Percentiles rank a stretch among this genome's conserved stretches.
phyloP scores from a whole-genome alignment of 2,329 filamentous ascomycete genomes.

The Pyrenophora tritici-repentis region DNA sequence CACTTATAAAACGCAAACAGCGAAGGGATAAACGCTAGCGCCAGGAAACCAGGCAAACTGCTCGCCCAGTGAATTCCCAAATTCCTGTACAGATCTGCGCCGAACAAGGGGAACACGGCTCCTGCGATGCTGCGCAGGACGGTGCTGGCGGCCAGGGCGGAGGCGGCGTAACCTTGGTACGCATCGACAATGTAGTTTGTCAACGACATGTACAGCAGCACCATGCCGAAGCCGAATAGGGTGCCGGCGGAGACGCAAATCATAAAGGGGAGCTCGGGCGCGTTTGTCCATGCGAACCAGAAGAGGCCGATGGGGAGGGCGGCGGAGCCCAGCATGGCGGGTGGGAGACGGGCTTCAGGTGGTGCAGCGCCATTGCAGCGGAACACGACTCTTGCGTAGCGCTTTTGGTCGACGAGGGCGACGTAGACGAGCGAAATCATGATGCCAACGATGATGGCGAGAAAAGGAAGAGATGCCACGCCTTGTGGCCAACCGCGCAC shows the following conservation, averaged over 20 bases:
- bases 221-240: constrained; percentile 52
- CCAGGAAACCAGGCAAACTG: constrained; percentile 52
- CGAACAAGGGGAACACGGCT: constrained; percentile 53
- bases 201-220: constrained; percentile 48
- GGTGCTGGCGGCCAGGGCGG: constrained; percentile 53
- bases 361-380: constrained; percentile 50
- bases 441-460: constrained; percentile 25
- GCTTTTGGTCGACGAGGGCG: constrained; percentile 39
- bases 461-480: constrained; percentile 46
- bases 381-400: constrained; percentile 42
- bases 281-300: constrained; percentile 58
- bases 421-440: constrained; percentile 30
- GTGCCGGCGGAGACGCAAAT: constrained; percentile 56
- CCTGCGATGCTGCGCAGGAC: constrained; percentile 54
- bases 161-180: constrained; percentile 53
- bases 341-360: constrained; percentile 56
- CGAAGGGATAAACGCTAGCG: constrained; percentile 32
- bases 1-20: too few relatives aligned
- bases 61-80: constrained; percentile 53
- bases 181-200: constrained; percentile 72
- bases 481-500: constrained; percentile 42
- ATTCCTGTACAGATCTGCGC: constrained; percentile 47
- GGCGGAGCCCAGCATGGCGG: constrained; percentile 59
- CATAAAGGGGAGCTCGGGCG: constrained; percentile 59
- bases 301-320: constrained; percentile 56